phyloP scores from a whole-genome alignment of 2,329 filamentous ascomycete species.

The Fusarium transvaalense region DNA sequence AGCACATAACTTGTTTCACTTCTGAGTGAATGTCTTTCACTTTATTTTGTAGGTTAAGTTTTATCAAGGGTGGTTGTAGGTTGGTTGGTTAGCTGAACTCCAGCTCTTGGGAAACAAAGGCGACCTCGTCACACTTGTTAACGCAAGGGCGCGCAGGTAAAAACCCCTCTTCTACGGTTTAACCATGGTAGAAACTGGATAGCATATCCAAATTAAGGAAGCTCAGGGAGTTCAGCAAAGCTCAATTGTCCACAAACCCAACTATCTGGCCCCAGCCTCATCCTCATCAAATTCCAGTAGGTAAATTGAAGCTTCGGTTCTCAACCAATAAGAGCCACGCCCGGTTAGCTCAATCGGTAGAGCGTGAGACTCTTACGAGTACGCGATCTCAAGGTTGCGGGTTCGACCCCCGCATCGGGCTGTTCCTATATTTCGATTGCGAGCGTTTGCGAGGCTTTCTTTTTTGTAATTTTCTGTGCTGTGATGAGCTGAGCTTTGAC shows the following conservation, averaged over 20 bases:
- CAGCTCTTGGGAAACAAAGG: too few species aligned
- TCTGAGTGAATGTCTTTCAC: neutral
- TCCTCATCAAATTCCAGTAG: neutral
- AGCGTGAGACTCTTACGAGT: constrained; percentile 74
- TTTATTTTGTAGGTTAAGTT: neutral
- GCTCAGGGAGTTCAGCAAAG: neutral
- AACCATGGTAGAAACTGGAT: neutral
- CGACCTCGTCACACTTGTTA: constrained; percentile 4
- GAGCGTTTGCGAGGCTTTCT: constrained; percentile 25
- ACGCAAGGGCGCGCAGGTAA: constrained; percentile 7
- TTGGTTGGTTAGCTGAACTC: neutral
- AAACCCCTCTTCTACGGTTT: neutral
- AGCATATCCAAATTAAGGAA: neutral
- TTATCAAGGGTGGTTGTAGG: neutral
- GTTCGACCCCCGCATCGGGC: constrained; percentile 63
- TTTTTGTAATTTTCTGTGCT: constrained; percentile 3
- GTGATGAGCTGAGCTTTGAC: too few species aligned
- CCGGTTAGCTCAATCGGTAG: constrained; percentile 60
- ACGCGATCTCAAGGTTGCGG: constrained; percentile 66
- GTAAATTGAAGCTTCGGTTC: neutral
- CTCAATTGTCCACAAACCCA: neutral
- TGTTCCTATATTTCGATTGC: constrained; percentile 43
- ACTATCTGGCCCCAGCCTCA: neutral
- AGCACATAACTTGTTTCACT: neutral
- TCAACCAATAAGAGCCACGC: constrained; percentile 48